A percentile compares a stretch with the other conserved stretches of the same genome.
Evolutionary conservation across 192 early-diverging fungal species (phyloP).

Genomic region (Ambispora gerdemannii): DNA sequence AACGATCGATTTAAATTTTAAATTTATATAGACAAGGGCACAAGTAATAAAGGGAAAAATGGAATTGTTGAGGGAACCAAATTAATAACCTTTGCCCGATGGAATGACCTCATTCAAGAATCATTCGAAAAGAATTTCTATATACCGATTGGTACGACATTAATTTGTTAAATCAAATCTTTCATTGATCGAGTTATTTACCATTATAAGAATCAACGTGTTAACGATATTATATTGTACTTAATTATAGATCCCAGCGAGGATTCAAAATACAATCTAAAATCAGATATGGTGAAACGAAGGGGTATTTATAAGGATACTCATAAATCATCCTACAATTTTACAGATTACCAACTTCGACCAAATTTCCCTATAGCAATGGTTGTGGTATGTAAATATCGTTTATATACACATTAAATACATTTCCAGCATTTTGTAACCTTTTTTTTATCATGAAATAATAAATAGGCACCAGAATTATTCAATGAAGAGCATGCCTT

Average conservation of each 20-base stretch:
- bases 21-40: constrained; percentile 32
- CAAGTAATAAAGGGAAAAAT: too few relatives aligned
- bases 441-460: background rate
- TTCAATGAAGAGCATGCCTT: constrained; percentile 79
- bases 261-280: constrained; percentile 61
- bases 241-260: constrained; percentile 48
- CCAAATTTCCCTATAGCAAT: constrained; percentile 92
- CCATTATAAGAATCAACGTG: background rate
- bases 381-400: constrained; percentile 50
- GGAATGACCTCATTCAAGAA: constrained; percentile 75
- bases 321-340: constrained; percentile 63
- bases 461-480: constrained; percentile 75
- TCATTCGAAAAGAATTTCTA: constrained; percentile 89
- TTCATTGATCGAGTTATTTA: background rate
- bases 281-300: constrained; percentile 68
- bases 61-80: too few relatives aligned
- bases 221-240: background rate
- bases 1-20: too few relatives aligned
- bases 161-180: background rate
- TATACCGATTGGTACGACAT: constrained; percentile 69
- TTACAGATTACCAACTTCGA: constrained; percentile 89
- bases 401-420: background rate
- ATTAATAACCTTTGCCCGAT: constrained; percentile 61
- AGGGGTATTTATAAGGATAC: constrained; percentile 96
- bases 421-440: background rate